Evolutionary conservation across 1,139 yeast species (phyloP), one percentile per base, ranked within the genome.

Genomic region (Trichomonascaceae sp.): DNA sequence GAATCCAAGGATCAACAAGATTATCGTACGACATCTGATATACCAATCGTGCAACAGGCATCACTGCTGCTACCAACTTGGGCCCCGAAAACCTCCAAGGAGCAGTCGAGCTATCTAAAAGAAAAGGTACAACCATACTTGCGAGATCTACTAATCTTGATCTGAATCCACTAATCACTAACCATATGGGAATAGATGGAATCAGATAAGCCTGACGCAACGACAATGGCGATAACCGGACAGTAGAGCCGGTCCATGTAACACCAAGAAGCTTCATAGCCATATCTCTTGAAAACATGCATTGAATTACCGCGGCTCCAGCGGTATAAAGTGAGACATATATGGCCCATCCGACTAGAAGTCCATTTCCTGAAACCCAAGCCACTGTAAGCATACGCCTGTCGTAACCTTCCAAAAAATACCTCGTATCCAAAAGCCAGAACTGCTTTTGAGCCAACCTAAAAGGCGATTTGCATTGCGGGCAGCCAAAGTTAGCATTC

Each of bases 391-490:
- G 56, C 17, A 60, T 1, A 60, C 58, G 58, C 15, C 13, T 9
- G 22, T 36, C 38, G 58, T 60, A 48, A 1, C 62, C 36, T 36
- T 63, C 69, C 1, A 70, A n/a, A 1, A 59, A 44, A 15, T 61
- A 61, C 9, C 70, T 55, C 17, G 69, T 18, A 13, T 66, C 54
- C 7, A 74, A 24, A 9, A 61, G 49, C 53, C 63, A 55, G 12
- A 69, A 65, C 15, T 66, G 63, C 15, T 44, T 43, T 13, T 48
- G 45, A 22, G 32, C 12, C 22, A 75, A 58, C 43, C 66, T 60
- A 13, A 77, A 70, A 2, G 69, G 65, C 1, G 69, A 57, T 53
- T 70, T 67, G 60, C 81, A 77, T 60, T 77, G 81, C 1, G 81
- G 81, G 58, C 81, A 77, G 15, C 61, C 64, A 6, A 60, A 22